Evolutionary conservation across 257 asterid genomes (phyloP), one percentile per base, ranked within the genome.

Genomic region (Gentiana dahurica): DNA sequence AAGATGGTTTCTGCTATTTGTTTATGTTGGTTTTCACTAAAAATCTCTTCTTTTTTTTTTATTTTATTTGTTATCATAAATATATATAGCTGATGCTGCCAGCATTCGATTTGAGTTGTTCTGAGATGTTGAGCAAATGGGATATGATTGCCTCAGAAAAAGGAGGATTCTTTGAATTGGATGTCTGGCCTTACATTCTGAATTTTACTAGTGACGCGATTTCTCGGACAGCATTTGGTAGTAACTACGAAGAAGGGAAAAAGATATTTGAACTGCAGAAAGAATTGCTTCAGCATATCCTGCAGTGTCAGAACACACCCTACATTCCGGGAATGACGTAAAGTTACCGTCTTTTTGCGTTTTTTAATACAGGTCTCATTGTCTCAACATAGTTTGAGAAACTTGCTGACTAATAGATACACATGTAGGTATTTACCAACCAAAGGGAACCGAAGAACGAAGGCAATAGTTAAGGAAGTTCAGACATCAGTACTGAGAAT

Each of bases 371-470:
- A 32, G 5, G 39, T 44, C 24, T 36, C 32, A 12, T 48, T 24
- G 24, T 24, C 24, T 35, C 36, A 33, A 15, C 35, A 34, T 12
- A 9, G 46, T 34, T 4, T 35, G 0, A 35, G 24, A 11, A 32
- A 12, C 8, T 32, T 15, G 34, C 11, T 46, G 1, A 2, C 5
- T 13, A 12, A 4, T 2, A 15, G 53, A 46, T 36, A 8, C 38
- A 37, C 35, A 60, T 13, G 46, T 60, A 81, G 89, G 60, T 70
- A 54, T 61, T 41, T 84, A 60, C 94, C 87, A 0, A 81, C 83
- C 2, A 71, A 65, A 65, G 34, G 57, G 1, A 79, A 68, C 51
- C 60, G 70, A 59, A 75, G 74, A 59, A 73, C 81, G 58, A 75
- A 65, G 69, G 65, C 66, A 41, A 66, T 81, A 9, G 61, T 11